Conservation (phyloP, 2,329 filamentous ascomycete genomes). For the Xylaria sp. region DNA sequence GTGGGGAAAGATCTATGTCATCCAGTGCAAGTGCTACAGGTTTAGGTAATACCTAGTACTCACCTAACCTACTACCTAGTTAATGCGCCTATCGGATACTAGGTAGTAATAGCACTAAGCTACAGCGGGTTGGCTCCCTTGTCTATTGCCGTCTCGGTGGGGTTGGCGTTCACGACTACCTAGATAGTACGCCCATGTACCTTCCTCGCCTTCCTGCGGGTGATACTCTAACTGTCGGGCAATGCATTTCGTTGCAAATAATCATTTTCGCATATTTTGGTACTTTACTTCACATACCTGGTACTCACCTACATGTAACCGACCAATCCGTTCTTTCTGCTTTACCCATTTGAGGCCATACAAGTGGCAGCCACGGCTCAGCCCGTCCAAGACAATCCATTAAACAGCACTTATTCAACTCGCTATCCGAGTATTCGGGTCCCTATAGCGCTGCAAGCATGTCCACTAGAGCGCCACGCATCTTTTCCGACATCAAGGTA, state of each 20-base stretch:
- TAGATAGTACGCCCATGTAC: not conserved
- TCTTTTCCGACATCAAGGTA: constrained; percentile 54
- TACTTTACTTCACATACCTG: too few species aligned
- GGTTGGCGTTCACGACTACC: too few species aligned
- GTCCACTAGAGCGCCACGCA: constrained; percentile 58
- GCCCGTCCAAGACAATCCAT: constrained; percentile 42
- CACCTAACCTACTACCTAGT: too few species aligned
- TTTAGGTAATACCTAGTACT: too few species aligned
- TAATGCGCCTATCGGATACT: too few species aligned
- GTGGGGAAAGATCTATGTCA: not conserved
- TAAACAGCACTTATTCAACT: constrained; percentile 53
- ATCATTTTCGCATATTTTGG: not conserved
- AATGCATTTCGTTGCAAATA: not conserved
- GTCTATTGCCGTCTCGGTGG: too few species aligned
- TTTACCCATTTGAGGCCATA: not conserved
- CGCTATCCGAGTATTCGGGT: constrained; percentile 71
- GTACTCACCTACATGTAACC: too few species aligned
- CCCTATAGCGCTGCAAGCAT: constrained; percentile 76
- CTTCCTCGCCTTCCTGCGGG: too few species aligned
- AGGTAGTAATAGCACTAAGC: too few species aligned
- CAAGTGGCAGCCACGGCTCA: not conserved
- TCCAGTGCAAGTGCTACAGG: too few species aligned
- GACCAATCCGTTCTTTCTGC: not conserved
- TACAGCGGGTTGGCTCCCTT: not conserved
- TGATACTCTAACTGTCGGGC: not conserved